Base-by-base conservation (phyloP, 2,329 filamentous ascomycete species). In the Hypoxylon sp. region DNA sequence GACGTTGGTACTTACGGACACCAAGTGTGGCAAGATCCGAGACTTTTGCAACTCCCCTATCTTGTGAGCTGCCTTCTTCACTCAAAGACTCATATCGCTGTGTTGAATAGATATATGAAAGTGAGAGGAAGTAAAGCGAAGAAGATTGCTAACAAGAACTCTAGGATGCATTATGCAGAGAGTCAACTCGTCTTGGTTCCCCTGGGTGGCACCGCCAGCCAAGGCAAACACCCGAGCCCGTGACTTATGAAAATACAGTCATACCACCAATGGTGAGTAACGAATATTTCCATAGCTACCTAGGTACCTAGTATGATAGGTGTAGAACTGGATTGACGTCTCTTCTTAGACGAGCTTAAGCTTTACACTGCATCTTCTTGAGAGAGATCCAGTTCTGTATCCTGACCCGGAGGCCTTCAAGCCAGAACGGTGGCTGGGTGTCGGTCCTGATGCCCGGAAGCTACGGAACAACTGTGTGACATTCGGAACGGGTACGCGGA, bases 221-320 rank as follows among this genome's bases (percentile, higher is more conserved):
- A 19, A 47, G 54, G 17, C 54, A 57, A 37, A 24, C 35, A 57
- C 6, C 42, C 22, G 42, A 57, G 26, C 54, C 54, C 3, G 42
- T 57, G 11, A 31, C 31, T n/a, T 57, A 57, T 35, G 22, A 48
- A 4, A 19, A 48, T 13, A 48, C 31, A 22, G 24, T 57, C 14
- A 57, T 57, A 24, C 44, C 54, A 17, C 54, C 54, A 31, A 57
- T 57, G 54, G 54, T 57, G n/a, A 57, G 42, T 39, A 26, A 37
- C 14, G 37, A 37, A n/a, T 26, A 26, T n/a, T 26, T 48, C 11
- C 13, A 14, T 29, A 22, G 11, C 13, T 8, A 46, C 35, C 2
- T 39, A n/a, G n/a, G n/a, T n/a, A 26, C 26, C 17, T 39, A 9
- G 1, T n/a, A 19, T 11, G 33, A 47, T 19, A 14, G 10, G n/a